Evolutionary conservation across 2,329 filamentous ascomycete genomes (phyloP).

Genomic region (Paecilomyces sp.): DNA sequence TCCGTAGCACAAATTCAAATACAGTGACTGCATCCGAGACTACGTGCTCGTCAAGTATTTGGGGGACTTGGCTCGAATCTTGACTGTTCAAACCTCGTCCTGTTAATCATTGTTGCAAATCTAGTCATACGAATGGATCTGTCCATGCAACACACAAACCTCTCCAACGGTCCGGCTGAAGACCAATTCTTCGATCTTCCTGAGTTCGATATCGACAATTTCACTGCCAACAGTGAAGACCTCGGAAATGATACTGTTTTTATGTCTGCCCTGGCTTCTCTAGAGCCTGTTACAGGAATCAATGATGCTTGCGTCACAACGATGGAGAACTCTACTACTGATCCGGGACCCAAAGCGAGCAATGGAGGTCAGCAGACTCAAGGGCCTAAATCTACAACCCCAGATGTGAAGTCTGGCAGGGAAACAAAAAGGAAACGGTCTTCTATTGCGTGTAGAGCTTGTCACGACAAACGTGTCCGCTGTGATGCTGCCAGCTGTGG

Average conservation of each 20-base stretch:
- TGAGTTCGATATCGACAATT: neutral
- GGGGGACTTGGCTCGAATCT: neutral
- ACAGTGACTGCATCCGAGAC: too few species aligned
- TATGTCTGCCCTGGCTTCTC: neutral
- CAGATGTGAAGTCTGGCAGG: neutral
- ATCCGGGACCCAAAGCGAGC: neutral
- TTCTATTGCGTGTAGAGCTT: neutral
- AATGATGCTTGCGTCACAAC: neutral
- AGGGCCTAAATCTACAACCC: neutral
- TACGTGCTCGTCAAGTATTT: too few species aligned
- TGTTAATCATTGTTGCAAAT: neutral
- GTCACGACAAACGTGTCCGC: neutral
- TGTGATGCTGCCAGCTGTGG: neutral
- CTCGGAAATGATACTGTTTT: neutral
- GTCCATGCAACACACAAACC: neutral
- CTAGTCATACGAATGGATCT: neutral
- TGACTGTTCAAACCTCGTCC: neutral
- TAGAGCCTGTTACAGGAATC: neutral
- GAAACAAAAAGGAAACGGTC: neutral
- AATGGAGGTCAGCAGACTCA: neutral
- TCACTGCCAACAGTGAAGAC: neutral
- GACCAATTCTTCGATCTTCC: neutral
- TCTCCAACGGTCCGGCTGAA: neutral
- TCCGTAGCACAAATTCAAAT: too few species aligned
- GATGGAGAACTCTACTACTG: neutral